A percentile compares a stretch with the other conserved stretches of the same genome.
These are phyloP conservation scores for Pyrrhoderma noxium DNA, from an alignment of 1,284 basidiomycete species.

Conservation along the genomic window DNA sequence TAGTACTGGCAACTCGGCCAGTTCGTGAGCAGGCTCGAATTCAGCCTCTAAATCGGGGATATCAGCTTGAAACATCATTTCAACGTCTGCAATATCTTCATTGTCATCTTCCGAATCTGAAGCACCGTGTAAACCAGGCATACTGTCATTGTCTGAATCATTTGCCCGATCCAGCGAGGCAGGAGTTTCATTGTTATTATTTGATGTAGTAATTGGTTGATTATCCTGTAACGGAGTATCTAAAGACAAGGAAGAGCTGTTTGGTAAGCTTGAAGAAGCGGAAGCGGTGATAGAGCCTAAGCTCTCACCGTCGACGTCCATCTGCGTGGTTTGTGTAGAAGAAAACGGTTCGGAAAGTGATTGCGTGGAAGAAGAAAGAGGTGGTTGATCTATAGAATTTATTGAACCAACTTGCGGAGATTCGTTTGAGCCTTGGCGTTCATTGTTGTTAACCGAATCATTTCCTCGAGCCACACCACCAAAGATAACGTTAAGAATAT, in stretches of 20 bases:
- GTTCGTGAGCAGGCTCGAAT: background rate
- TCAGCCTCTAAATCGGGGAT: background rate
- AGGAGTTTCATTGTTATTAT: no score
- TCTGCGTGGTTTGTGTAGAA: background rate
- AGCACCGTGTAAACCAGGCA: slow-evolving; percentile 12
- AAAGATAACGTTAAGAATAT: slow-evolving; percentile 4
- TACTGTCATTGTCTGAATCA: slow-evolving; percentile 3
- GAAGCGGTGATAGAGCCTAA: no score
- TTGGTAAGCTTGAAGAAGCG: background rate
- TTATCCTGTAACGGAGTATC: background rate
- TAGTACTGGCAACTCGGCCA: slow-evolving; percentile 6
- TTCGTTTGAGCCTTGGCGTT: background rate
- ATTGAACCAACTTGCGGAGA: background rate
- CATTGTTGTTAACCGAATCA: background rate
- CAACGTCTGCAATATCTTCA: slow-evolving; percentile 12
- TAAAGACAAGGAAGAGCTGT: no score
- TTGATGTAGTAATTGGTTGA: no score
- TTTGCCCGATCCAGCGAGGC: background rate
- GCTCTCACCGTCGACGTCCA: slow-evolving; percentile 6
- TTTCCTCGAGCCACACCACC: background rate
- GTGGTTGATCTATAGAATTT: background rate
- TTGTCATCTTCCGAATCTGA: slow-evolving; percentile 10
- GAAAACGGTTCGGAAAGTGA: background rate
- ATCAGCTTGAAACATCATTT: slow-evolving; percentile 10
- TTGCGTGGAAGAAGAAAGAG: background rate